These are phyloP conservation scores for Claviceps arundinis DNA, from an alignment of 2,329 filamentous ascomycete species.

Conservation along the genomic window DNA sequence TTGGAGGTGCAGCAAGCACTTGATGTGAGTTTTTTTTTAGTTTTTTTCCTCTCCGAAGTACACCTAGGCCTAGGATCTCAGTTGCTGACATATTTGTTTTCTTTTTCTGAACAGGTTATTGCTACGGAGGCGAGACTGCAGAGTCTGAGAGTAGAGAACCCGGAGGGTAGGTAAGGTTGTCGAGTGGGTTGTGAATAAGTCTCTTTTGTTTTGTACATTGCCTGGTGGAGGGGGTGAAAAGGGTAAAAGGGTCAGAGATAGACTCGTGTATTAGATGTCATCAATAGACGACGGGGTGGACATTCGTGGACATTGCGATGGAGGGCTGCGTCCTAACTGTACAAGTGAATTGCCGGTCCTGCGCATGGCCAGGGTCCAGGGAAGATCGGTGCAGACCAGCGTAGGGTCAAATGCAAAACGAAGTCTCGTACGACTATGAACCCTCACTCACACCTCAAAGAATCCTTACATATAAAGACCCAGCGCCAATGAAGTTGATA, in stretches of 20 bases:
- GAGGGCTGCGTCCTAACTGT: background rate
- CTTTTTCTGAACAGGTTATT: constrained; percentile 52
- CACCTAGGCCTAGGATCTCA: no score
- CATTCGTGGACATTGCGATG: background rate
- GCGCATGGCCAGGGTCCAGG: no score
- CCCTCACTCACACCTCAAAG: no score
- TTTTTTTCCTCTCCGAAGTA: no score
- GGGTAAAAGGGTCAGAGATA: background rate
- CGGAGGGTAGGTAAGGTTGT: background rate
- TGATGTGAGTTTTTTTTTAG: constrained; percentile 52
- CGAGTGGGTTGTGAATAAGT: constrained; percentile 25
- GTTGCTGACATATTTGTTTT: constrained; percentile 10
- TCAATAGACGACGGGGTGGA: background rate
- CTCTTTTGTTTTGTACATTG: constrained; percentile 24
- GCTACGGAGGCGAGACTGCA: constrained; percentile 80
- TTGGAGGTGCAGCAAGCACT: constrained; percentile 92
- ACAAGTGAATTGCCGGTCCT: no score
- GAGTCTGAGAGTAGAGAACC: constrained; percentile 61
- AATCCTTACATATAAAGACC: no score
- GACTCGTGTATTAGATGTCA: background rate
- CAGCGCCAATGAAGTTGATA: no score
- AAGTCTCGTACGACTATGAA: no score
- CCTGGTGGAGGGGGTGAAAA: constrained; percentile 14
- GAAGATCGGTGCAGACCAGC: no score
- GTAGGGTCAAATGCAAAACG: no score